Evolutionary conservation across 768 basidiomycete genomes (phyloP).

Genomic region (Russula abietina): DNA sequence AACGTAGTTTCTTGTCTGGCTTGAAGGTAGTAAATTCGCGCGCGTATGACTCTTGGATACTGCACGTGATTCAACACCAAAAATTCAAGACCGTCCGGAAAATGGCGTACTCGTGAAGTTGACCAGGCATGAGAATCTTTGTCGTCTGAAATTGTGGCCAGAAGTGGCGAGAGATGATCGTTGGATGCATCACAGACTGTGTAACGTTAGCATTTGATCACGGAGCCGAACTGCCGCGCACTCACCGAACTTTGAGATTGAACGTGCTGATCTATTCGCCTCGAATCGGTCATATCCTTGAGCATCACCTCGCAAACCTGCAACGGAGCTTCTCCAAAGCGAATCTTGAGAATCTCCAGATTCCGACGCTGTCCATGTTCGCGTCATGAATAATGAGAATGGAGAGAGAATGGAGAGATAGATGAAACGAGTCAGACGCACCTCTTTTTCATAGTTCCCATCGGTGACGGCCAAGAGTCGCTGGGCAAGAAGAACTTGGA

Average conservation of each 20-base stretch:
- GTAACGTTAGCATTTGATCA: background rate
- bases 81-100: background rate
- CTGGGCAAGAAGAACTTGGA: conserved; percentile 88
- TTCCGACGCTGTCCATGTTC: conserved; percentile 61
- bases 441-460: conserved; percentile 71
- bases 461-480: conserved; percentile 74
- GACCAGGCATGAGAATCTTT: conserved; percentile 75
- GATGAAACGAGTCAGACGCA: conserved; percentile 26
- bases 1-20: conserved; percentile 86
- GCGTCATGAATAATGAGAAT: background rate
- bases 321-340: conserved; percentile 89
- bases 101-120: conserved; percentile 62
- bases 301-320: conserved; percentile 99
- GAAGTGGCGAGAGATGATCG: conserved; percentile 89
- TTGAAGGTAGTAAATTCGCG: conserved; percentile 77
- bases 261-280: conserved; percentile 81
- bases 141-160: conserved; percentile 84
- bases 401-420: background rate
- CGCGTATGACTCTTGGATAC: conserved; percentile 71
- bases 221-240: background rate
- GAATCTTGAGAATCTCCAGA: conserved; percentile 89
- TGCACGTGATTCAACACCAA: conserved; percentile 30
- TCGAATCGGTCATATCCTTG: conserved; percentile 93
- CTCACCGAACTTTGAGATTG: conserved; percentile 66
- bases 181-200: conserved; percentile 75